A percentile compares a stretch with the other conserved stretches of the same genome.
Conservation (phyloP, 2,329 filamentous ascomycete genomes). For the Thelonectria rubi region DNA sequence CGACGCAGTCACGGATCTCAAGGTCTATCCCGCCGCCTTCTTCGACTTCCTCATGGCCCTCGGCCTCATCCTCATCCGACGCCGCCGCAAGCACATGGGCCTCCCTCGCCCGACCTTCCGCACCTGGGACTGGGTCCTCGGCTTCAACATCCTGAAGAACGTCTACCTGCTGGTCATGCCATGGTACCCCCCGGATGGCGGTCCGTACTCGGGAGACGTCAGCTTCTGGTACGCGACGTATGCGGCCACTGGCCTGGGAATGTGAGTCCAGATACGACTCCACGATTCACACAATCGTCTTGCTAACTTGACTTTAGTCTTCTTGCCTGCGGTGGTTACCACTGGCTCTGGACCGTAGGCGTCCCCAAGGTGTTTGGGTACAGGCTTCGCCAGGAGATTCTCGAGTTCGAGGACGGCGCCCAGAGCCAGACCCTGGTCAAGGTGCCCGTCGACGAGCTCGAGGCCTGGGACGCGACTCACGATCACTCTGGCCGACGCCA, state of each 20-base stretch:
- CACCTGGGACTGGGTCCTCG: constrained; percentile 65
- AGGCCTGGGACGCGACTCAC: constrained; percentile 66
- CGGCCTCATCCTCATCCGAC: constrained; percentile 67
- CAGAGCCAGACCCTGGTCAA: constrained; percentile 60
- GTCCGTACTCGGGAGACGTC: constrained; percentile 68
- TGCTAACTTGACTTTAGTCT: constrained; percentile 49
- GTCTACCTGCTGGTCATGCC: constrained; percentile 73
- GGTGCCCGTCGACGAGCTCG: constrained; percentile 60
- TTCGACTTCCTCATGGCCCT: constrained; percentile 66
- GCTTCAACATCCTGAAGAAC: constrained; percentile 68
- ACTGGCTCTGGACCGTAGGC: constrained; percentile 64
- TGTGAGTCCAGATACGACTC: constrained; percentile 57
- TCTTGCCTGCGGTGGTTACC: constrained; percentile 63
- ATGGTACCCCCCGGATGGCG: constrained; percentile 72
- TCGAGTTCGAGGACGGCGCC: constrained; percentile 57
- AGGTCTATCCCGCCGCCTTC: constrained; percentile 64
- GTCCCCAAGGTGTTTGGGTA: constrained; percentile 63
- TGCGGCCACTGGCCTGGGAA: constrained; percentile 68
- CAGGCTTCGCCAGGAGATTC: constrained; percentile 63
- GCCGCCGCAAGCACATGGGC: constrained; percentile 60
- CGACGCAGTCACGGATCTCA: constrained; percentile 63
- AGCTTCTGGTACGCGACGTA: constrained; percentile 81
- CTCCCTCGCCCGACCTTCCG: constrained; percentile 61
- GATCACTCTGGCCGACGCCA: constrained; percentile 54
- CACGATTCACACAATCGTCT: neutral